Evolutionary conservation across 2,329 filamentous ascomycete genomes (phyloP), one percentile per base, ranked within the genome.

Genomic region (Fusarium citri): DNA sequence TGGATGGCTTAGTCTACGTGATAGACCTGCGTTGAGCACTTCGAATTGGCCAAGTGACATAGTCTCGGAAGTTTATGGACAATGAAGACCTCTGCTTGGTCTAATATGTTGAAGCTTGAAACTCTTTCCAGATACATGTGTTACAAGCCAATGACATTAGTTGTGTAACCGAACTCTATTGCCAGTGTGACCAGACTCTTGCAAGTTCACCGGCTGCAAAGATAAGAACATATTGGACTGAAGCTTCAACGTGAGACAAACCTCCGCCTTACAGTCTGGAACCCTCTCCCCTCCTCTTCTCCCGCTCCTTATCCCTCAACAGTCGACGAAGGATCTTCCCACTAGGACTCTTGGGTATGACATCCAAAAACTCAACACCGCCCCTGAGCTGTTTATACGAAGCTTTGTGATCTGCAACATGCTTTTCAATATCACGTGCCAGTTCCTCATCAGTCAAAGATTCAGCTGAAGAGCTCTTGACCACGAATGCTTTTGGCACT

Each of bases 341-440:
- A 67, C 84, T 86, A 2, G 86, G 83, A 68, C 84, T 88, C 80
- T 90, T 90, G 0, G 88, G 88, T 31, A 91, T 85, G 25, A 82
- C 81, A 49, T 86, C 83, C 0, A 87, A 76, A 56, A 88, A 88
- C 63, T 83, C 82, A 1, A 88, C 78, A 0, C 75, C 80, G 65
- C 82, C 86, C 42, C 82, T 83, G 6, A 89, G 76, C 69, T 83
- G 83, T 75, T 89, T 89, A 63, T 88, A 64, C 2, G 60, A 45
- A 5, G 91, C 89, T 76, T 93, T 91, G 78, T 88, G 89, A 23
- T 87, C 84, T 72, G 87, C 83, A 4, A 93, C 89, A 76, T 89
- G 88, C 66, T 85, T 83, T 45, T 83, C 78, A 28, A 93, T 84
- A 30, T 85, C 84, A 46, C 82, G 80, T 2, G 75, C 78, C 1